These are phyloP conservation scores for Penicillium oxalicum DNA, from an alignment of 2,329 filamentous ascomycete species.

Conservation along the genomic window DNA sequence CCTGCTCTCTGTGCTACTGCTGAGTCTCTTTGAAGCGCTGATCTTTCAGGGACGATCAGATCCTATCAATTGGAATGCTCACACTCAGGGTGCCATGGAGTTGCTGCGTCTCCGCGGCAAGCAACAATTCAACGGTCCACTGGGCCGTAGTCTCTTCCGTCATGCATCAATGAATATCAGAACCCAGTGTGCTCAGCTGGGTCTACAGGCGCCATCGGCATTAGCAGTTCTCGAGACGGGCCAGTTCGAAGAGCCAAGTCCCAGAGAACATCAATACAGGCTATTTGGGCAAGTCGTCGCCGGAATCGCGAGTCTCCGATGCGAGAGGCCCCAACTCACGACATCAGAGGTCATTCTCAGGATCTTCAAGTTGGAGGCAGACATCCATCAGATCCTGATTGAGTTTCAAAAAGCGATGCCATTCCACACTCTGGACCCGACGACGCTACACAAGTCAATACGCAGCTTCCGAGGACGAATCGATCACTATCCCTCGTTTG, in stretches of 20 bases:
- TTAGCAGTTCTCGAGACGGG: background rate
- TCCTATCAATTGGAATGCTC: slow-evolving; percentile 1
- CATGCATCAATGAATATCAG: slow-evolving; percentile 1
- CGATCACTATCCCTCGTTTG: background rate
- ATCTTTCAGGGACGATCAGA: background rate
- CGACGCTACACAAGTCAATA: background rate
- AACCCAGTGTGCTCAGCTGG: background rate
- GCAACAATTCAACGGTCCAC: background rate
- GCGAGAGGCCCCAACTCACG: background rate
- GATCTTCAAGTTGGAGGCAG: background rate
- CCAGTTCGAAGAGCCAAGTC: background rate
- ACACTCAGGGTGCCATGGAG: background rate
- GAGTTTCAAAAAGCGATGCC: background rate
- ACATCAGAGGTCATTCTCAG: background rate
- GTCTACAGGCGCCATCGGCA: background rate
- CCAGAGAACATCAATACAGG: background rate
- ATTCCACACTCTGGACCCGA: background rate
- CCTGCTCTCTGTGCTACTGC: background rate
- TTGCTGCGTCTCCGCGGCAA: background rate
- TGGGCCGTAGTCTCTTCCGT: background rate
- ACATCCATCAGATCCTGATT: background rate
- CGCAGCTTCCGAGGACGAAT: background rate
- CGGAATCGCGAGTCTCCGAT: background rate
- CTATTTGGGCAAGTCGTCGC: background rate
- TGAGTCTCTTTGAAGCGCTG: slow-evolving; percentile 1